Base-by-base conservation (phyloP, 768 basidiomycete species). In the Russula olivacea region DNA sequence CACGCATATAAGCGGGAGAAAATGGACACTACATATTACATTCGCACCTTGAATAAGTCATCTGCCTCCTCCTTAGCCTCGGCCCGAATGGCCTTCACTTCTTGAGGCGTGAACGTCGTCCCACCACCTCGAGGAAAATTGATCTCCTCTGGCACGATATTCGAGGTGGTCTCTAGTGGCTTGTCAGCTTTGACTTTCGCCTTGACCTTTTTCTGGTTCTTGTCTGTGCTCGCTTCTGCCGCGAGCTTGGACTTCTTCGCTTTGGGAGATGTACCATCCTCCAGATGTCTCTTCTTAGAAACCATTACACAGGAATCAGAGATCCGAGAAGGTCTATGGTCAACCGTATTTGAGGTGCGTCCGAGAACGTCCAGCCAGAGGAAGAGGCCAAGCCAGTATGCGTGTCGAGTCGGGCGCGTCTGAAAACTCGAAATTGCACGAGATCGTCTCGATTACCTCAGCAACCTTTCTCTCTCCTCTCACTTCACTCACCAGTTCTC, bases 71-170 rank as follows among this genome's bases (percentile, higher is more conserved):
- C 85, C 10, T 83, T 77, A 6, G 86, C 96, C 73, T 98, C 96
- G 25, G 88, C 85, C 56, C 87, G 83, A 40, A 92, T 83, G 58
- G 86, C 77, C 74, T 95, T 94, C 58, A 93, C 87, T 73, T 99
- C 95, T 8, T 92, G 76, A 36, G 93, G 88, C 21, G 95, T 97
- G 68, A 96, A 81, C 36, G 78, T 81, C 1, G 93, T 90, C 57
- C 96, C 96, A 30, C 96, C 96, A 30, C 96, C 97, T 68, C 96
- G 86, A 61, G 95, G 95, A 75, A 98, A 99, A 74, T 95, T 93
- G 55, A 92, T 81, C 70, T 95, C 93, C 43, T 93, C 85, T 11
- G 79, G 64, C 40, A 77, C 74, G 61, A 79, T 69, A 66, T 71
- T 75, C n/a, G 80, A 77, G 32, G 72, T 67, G 11, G 74, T 67